Conservation (phyloP, 305 asterid species). For the Fraxinus paxiana region DNA sequence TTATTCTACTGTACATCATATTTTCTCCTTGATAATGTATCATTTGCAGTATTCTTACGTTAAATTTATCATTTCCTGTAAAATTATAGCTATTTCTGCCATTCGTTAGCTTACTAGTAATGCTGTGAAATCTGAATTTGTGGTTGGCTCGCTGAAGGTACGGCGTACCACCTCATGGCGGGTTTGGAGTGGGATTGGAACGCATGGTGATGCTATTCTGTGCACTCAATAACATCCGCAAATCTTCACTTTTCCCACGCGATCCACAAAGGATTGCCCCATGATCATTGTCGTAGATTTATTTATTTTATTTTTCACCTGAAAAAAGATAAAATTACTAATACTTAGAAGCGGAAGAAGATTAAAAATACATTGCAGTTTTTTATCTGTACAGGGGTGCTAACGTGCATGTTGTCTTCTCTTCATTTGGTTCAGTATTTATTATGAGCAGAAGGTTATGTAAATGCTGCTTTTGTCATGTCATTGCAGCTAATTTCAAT, state of each 20-base stretch:
- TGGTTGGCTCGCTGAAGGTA: conserved; percentile 40
- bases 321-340: background rate
- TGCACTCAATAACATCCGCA: conserved; percentile 77
- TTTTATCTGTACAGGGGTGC: background rate
- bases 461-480: background rate
- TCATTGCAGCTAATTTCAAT: background rate
- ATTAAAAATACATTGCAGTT: background rate
- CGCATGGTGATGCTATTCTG: conserved; percentile 92
- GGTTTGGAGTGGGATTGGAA: conserved; percentile 90
- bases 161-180: conserved; percentile 91
- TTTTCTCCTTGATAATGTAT: background rate
- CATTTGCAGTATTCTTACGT: background rate
- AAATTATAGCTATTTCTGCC: background rate
- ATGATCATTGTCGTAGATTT: background rate
- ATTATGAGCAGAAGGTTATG: background rate
- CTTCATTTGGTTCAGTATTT: background rate
- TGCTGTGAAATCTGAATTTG: background rate
- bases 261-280: conserved; percentile 48
- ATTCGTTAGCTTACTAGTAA: background rate
- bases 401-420: background rate
- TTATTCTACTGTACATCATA: background rate
- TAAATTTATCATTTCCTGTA: background rate
- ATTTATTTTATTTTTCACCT: background rate
- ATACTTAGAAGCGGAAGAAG: background rate
- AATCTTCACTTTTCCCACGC: conserved; percentile 81